phyloP scores from a whole-genome alignment of 2,329 filamentous ascomycete genomes.

The Botryotinia convoluta region DNA sequence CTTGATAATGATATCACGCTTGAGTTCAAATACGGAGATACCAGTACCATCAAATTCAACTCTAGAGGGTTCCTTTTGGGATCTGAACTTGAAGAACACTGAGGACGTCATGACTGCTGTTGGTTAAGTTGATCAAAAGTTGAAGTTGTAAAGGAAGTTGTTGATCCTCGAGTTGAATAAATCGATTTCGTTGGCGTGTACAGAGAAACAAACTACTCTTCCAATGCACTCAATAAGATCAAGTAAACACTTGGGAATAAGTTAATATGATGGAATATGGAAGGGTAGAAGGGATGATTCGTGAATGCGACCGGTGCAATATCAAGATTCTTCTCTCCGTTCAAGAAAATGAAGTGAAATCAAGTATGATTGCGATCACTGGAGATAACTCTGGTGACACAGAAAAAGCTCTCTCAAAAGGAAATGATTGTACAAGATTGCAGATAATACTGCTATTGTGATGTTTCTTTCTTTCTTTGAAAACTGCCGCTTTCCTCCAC shows the following conservation, averaged over 20 bases:
- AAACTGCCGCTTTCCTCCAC: conserved; percentile 25
- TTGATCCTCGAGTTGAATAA: conserved; percentile 13
- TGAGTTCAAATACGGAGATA: conserved; percentile 97
- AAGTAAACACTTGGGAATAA: conserved; percentile 30
- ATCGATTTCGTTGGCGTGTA: conserved; percentile 22
- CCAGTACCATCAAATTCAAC: conserved; percentile 97
- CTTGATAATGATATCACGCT: conserved; percentile 95
- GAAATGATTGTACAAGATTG: conserved; percentile 40
- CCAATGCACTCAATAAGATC: conserved; percentile 29
- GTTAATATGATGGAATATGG: conserved; percentile 30
- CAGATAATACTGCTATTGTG: conserved; percentile 34
- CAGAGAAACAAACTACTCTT: conserved; percentile 26
- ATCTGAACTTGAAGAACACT: conserved; percentile 99
- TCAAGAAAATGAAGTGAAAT: conserved; percentile 39
- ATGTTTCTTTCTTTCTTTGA: conserved; percentile 30
- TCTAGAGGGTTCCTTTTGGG: conserved; percentile 89
- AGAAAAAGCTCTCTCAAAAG: conserved; percentile 34
- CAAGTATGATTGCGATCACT: conserved; percentile 41
- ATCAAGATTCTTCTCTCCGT: conserved; percentile 39
- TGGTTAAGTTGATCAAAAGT: conserved; percentile 21
- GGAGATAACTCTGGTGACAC: conserved; percentile 36
- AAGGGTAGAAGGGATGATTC: conserved; percentile 27
- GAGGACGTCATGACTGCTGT: conserved; percentile 54
- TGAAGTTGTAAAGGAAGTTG: conserved; percentile 22
- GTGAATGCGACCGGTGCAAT: conserved; percentile 38